A percentile compares a stretch with the other conserved stretches of the same genome.
These are phyloP conservation scores for Paraleonurus japonicus DNA, from an alignment of 257 asterid genomes.

Conservation along the genomic window DNA sequence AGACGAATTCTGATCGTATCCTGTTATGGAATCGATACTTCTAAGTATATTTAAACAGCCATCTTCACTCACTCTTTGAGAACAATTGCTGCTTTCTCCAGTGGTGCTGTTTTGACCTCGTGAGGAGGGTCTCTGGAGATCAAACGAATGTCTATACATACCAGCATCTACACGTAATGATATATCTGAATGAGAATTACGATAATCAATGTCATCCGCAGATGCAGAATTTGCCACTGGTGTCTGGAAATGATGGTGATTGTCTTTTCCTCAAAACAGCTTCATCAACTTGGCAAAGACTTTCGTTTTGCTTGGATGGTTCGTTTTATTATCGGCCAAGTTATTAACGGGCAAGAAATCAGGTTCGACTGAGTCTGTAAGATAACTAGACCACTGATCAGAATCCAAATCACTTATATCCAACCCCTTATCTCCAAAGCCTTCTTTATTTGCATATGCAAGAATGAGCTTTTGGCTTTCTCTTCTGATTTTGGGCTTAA, in stretches of 20 bases:
- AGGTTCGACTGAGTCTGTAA: constrained; percentile 58
- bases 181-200: constrained; percentile 31
- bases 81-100: constrained; percentile 33
- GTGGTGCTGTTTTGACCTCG: constrained; percentile 34
- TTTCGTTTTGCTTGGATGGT: constrained; percentile 35
- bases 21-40: constrained; percentile 31
- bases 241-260: constrained; percentile 31
- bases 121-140: constrained; percentile 42
- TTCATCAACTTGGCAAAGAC: constrained; percentile 61
- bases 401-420: constrained; percentile 45
- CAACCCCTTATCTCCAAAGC: constrained; percentile 32
- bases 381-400: constrained; percentile 55
- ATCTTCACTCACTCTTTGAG: constrained; percentile 47
- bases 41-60: constrained; percentile 40
- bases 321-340: constrained; percentile 34
- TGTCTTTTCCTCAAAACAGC: constrained; percentile 56
- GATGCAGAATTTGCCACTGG: constrained; percentile 28
- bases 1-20: constrained; percentile 18
- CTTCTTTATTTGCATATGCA: constrained; percentile 65
- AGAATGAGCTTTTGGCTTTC: constrained; percentile 83
- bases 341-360: constrained; percentile 44
- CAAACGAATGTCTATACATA: constrained; percentile 43
- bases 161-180: constrained; percentile 19
- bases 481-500: constrained; percentile 78
- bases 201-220: constrained; percentile 37